Evolutionary conservation across 1,284 basidiomycete species (phyloP), one percentile per base, ranked within the genome.

Genomic region (Chondrostereum purpureum): DNA sequence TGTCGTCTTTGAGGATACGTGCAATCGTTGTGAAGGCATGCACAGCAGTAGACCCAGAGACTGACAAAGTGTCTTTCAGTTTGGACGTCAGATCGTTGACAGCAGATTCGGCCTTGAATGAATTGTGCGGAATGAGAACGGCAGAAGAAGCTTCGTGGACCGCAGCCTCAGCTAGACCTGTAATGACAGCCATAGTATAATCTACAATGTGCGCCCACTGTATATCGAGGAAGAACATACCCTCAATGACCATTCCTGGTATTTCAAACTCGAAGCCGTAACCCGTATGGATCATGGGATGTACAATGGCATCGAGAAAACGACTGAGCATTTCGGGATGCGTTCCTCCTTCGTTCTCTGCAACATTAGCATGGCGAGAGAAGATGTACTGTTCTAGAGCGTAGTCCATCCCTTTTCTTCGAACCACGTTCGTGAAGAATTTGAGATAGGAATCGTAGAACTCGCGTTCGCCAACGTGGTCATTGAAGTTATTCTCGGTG

Each of bases 221-320:
- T n/a, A 10, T n/a, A 10, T 33, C 10, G n/a, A 33, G n/a, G 10
- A 33, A 33, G 27, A 2, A 45, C 58, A 5, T 43, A 78, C 82
- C 81, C 70, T 86, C 81, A 2, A 76, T 75, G 11, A 80, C 59
- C 56, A 83, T 73, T 4, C 83, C 83, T 2, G 69, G 70, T 11
- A 84, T 55, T 3, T 71, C 70, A 51, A 86, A 83, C 55, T 86
- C 83, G 3, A 70, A 58, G 2, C 80, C 83, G 56, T 80, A 81
- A 1, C 79, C 83, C 1, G 66, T 53, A 49, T 84, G 80, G 24
- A 87, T 84, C 48, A 84, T 56, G 0, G 82, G 80, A 48, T 87
- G 84, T 0, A 85, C 36, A 12, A 84, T 59, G 10, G 77, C 78
- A 4, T 72, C 70, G 8, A 83, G 50, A 53, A 83, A 69, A 3